These are phyloP conservation scores for Crucibulum laeve DNA, from an alignment of 768 basidiomycete species.

Conservation along the genomic window DNA sequence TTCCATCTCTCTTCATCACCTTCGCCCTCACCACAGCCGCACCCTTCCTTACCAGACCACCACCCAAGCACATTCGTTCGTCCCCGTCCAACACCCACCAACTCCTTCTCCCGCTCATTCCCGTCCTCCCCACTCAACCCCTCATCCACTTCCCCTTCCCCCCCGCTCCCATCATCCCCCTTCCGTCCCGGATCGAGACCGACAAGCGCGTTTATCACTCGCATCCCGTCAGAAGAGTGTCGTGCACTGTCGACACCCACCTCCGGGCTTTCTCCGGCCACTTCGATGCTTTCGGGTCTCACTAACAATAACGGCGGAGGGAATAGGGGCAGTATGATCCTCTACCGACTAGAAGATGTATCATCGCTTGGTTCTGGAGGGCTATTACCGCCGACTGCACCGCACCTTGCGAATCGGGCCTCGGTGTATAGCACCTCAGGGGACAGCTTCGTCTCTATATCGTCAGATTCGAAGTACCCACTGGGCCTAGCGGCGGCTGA, in stretches of 20 bases:
- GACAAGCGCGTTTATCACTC: constrained; percentile 9
- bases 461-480: constrained; percentile 28
- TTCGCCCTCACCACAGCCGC: too few relatives aligned
- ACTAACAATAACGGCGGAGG: not conserved
- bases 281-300: not conserved
- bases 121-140: constrained; percentile 12
- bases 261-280: constrained; percentile 1
- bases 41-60: too few relatives aligned
- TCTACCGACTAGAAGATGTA: constrained; percentile 22
- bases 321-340: constrained; percentile 27
- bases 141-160: constrained; percentile 1
- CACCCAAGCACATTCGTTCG: too few relatives aligned
- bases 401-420: constrained; percentile 8
- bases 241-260: constrained; percentile 9
- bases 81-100: constrained; percentile 8
- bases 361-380: not conserved
- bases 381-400: constrained; percentile 1
- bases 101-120: constrained; percentile 7
- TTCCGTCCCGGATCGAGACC: constrained; percentile 15
- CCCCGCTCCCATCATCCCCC: constrained; percentile 11
- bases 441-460: constrained; percentile 21
- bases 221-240: constrained; percentile 17
- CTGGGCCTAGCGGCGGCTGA: constrained; percentile 7
- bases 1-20: too few relatives aligned
- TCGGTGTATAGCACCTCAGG: constrained; percentile 22